Conservation (phyloP, 2,329 filamentous ascomycete species). For the Pseudogymnoascus sp. region DNA sequence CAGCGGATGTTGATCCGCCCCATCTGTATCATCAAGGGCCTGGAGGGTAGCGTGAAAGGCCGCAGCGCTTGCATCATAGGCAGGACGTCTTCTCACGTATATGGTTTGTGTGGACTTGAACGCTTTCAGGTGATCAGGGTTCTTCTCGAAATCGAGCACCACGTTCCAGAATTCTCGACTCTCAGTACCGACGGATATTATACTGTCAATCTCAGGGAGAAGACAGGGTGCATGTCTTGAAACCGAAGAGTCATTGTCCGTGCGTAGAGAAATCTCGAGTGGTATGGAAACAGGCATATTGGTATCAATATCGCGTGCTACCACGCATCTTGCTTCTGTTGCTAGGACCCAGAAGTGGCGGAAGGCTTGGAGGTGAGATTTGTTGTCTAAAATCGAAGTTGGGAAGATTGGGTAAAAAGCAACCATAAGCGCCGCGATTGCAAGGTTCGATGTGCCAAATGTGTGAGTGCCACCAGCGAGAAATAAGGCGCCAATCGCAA, state of each 20-base stretch:
- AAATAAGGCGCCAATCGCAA: conserved; percentile 86
- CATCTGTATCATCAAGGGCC: conserved; percentile 51
- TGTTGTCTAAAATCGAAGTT: conserved; percentile 81
- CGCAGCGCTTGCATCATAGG: conserved; percentile 45
- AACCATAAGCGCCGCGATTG: conserved; percentile 75
- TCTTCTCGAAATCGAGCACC: conserved; percentile 53
- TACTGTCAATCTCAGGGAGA: conserved; percentile 39
- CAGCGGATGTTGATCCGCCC: conserved; percentile 41
- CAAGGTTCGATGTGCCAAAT: conserved; percentile 79
- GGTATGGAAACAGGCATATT: conserved; percentile 69
- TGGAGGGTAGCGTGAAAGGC: conserved; percentile 56
- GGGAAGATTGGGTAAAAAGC: conserved; percentile 95
- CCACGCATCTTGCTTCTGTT: conserved; percentile 78
- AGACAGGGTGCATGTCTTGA: conserved; percentile 30
- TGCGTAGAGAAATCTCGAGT: conserved; percentile 45
- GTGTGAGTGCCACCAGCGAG: conserved; percentile 88
- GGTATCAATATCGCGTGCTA: conserved; percentile 80
- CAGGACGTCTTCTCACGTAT: conserved; percentile 50
- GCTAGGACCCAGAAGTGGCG: conserved; percentile 96
- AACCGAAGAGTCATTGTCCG: conserved; percentile 5
- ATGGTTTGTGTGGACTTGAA: conserved; percentile 56
- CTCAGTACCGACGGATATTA: conserved; percentile 40
- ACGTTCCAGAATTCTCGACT: conserved; percentile 60
- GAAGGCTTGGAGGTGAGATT: conserved; percentile 90
- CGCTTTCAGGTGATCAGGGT: conserved; percentile 45